Base-by-base conservation (phyloP, 2,329 filamentous ascomycete genomes). In the Fusarium incarnatum region DNA sequence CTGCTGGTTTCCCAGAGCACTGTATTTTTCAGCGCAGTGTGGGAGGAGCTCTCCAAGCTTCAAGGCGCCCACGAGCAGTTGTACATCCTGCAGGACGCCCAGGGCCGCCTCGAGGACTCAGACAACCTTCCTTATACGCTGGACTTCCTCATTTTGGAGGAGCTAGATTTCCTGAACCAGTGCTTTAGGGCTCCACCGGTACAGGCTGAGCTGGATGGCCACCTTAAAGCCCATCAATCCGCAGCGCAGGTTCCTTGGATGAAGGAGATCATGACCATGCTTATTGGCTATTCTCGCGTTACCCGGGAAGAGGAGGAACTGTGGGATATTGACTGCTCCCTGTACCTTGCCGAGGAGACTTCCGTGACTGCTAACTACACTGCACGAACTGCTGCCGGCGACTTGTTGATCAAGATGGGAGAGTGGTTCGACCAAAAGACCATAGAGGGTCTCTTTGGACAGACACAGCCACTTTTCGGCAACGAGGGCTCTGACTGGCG, bases 361-460 rank as follows among this genome's bases (percentile, higher is more conserved):
- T 95, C 94, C 4, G 92, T 98, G 20, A 97, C 94, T 15, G 93
- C 94, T 32, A 98, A 98, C 79, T 99, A 98, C 81, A 98, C 96
- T 0, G 93, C 96, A 16, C 90, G 96, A 72, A 97, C 94, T 20
- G 96, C 95, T 42, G 96, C 94, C 69, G 94, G 94, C 50, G 96
- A 98, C 78, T 84, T 99, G 50, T 87, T 97, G 28, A 94, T 97
- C 81, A 98, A 97, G 82, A 85, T 97, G 63, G 93, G 93, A 49
- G 94, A 98, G 79, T 97, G 94, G 94, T 87, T 97, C 56, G 89
- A 90, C 71, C 85, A 88, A 56, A 89, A 88, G 55, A 91, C 93
- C 1, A 85, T 97, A 15, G 92, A 97, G 75, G 93, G 92, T 9
- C 85, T 98, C 42, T 89, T 94, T 63, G 87, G 88, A 15, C 92